Conservation (phyloP, 2,329 filamentous ascomycete species). For the Gnomoniopsis sp. region DNA sequence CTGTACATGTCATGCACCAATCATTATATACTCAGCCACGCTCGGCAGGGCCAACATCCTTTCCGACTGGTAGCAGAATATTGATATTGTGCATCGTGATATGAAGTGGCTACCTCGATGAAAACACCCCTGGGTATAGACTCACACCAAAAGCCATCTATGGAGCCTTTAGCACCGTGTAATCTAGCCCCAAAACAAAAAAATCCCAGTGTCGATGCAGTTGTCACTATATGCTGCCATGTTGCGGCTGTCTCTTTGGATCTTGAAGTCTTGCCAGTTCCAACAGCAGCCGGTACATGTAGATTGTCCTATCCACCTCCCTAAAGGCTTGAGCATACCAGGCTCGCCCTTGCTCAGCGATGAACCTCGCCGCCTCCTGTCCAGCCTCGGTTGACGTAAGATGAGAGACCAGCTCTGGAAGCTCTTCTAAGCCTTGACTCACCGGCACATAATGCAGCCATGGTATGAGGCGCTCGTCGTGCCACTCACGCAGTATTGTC, state of each 20-base stretch:
- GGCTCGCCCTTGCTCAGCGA: conserved; percentile 50
- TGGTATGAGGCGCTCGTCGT: conserved; percentile 51
- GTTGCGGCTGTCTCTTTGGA: conserved; percentile 4
- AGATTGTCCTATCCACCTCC: conserved; percentile 57
- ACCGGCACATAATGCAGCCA: conserved; percentile 58
- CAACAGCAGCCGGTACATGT: conserved; percentile 58
- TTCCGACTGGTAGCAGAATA: too few relatives aligned
- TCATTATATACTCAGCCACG: too few relatives aligned
- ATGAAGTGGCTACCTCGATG: too few relatives aligned
- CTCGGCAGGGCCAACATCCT: too few relatives aligned
- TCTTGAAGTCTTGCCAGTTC: conserved; percentile 48
- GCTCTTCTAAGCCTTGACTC: conserved; percentile 44
- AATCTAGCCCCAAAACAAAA: too few relatives aligned
- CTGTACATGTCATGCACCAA: too few relatives aligned
- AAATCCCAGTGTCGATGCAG: too few relatives aligned
- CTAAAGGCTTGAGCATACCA: conserved; percentile 54
- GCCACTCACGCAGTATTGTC: conserved; percentile 54
- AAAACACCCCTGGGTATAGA: too few relatives aligned
- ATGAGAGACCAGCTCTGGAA: conserved; percentile 48
- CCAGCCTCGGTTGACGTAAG: conserved; percentile 44
- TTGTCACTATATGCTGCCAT: too few relatives aligned
- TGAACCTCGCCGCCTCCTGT: conserved; percentile 39
- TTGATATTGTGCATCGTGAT: too few relatives aligned
- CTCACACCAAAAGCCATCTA: too few relatives aligned
- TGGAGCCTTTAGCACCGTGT: too few relatives aligned